A percentile compares a stretch with the other conserved stretches of the same genome.
Conservation (phyloP, 805 yeast species). For the Yueomyces sinensis region DNA sequence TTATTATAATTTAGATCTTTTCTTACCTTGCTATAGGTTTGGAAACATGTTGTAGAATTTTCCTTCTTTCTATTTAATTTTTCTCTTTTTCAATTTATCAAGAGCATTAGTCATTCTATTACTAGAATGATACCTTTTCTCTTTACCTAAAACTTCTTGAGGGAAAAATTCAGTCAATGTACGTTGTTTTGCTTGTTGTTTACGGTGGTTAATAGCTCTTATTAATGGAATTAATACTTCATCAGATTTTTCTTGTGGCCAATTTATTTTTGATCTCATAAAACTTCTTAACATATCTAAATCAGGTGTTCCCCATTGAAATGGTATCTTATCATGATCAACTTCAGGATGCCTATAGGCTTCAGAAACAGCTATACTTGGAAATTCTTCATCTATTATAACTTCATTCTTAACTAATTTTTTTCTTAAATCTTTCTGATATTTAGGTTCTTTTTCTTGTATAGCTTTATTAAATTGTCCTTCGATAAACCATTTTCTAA, state of each 20-base stretch:
- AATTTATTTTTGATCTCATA: conserved; percentile 58
- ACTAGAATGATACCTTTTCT: conserved; percentile 37
- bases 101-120: conserved; percentile 53
- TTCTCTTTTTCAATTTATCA: conserved; percentile 27
- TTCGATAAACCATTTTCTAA: conserved; percentile 29
- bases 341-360: conserved; percentile 78
- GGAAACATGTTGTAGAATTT: too few relatives aligned
- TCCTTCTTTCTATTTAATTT: too few relatives aligned
- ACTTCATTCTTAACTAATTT: conserved; percentile 40
- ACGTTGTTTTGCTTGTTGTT: conserved; percentile 40
- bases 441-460: conserved; percentile 30
- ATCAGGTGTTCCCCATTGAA: conserved; percentile 86
- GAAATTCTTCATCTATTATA: conserved; percentile 52
- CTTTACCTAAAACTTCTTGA: conserved; percentile 35
- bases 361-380: conserved; percentile 50
- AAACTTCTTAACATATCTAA: conserved; percentile 64
- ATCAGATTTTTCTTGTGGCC: conserved; percentile 67
- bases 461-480: conserved; percentile 30
- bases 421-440: conserved; percentile 45
- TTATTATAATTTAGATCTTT: too few relatives aligned
- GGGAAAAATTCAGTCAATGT: conserved; percentile 60
- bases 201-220: conserved; percentile 56
- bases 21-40: too few relatives aligned
- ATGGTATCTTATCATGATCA: conserved; percentile 63
- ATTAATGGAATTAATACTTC: conserved; percentile 79